Evolutionary conservation across 2,329 filamentous ascomycete species (phyloP), one percentile per base, ranked within the genome.

Genomic region (Fusarium sp.): DNA sequence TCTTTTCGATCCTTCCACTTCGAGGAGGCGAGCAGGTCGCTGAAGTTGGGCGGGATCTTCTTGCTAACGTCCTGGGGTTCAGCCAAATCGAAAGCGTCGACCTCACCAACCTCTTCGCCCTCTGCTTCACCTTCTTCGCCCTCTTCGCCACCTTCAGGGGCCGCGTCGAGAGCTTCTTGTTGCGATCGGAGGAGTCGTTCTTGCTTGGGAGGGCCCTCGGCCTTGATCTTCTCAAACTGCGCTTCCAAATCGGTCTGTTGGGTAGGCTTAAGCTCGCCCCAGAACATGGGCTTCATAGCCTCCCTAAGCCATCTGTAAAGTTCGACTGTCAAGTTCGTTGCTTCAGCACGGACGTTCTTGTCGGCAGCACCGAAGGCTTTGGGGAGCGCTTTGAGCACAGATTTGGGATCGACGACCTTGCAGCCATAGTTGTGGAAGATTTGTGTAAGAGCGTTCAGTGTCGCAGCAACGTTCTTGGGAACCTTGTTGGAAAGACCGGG

Each of bases 1-100:
- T 99, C 96, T 83, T 99, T 99, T 70, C 96, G 89, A 76, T 99
- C 97, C 81, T 99, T 99, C 96, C 96, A 99, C 81, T 99, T 99
- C 1, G 95, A 92, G 15, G 96, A 98, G 1, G 89, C 92, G 36
- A 99, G 85, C 67, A 93, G 91, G 28, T 99, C 96, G 74, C 90
- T 88, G 74, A 98, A 95, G 80, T 95, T 91, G 44, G 91, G 90
- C 0, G 96, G 93, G 7, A 98, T 87, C 77, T 96, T 96, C 42
- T 93, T 88, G 63, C 94, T 83, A 2, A 98, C 91, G 80, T 99
- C 95, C 68, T 98, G 92, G 1, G 96, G 94, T 80, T 98, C 95
- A 41, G 93, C 92, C 45, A 96, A 84, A 79, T 95, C 93, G 77
- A 94, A 94, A 3, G 87, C 91, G 78, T 98, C 96, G 57, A 97